Base-by-base conservation (phyloP, 1,284 basidiomycete genomes). In the Macrocystidia cucumis region DNA sequence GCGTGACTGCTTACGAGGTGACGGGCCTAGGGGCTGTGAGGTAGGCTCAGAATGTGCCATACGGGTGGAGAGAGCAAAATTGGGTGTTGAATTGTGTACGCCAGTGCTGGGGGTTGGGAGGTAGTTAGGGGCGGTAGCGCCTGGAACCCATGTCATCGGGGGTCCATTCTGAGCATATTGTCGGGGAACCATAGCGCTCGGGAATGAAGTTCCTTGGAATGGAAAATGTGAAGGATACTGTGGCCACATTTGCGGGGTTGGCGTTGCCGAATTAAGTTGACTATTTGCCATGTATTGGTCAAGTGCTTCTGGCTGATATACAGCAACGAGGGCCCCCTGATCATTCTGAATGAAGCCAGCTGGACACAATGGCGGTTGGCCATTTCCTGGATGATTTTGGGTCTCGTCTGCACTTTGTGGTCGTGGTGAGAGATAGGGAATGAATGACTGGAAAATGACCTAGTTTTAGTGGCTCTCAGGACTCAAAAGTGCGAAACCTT, bases 341-440 rank as follows among this genome's bases (percentile, higher is more conserved):
- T 82, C 78, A 32, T 77, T 74, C 42, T 83, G 79, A 37, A 82
- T 72, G 48, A 85, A 86, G 2, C 79, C 78, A 0, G 77, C 72
- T 2, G 82, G 74, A 25, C 69, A 59, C 9, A 84, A 56, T 19
- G 82, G 78, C 9, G 78, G 69, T 50, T 77, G 74, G 21, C 41
- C 44, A 20, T 55, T 42, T 26, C 54, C 34, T 4, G 48, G 44
- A 22, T 49, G 47, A 22, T 57, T 34, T 34, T 52, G 56, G 18
- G 57, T 59, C 41, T 43, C 41, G 24, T 44, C 48, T 14, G 51
- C 50, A 17, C 56, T 56, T 26, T 52, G 51, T 16, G 29, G 29
- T 11, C 59, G 48, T 38, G 59, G 57, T 6, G 63, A 45, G 17
- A 65, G 59, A 47, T 72, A 75, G 4, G 65, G 63, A 30, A 71